Evolutionary conservation across 164 flowering plant species (phyloP), one percentile per base, ranked within the genome.

Genomic region (Stephania yunnanensis): DNA sequence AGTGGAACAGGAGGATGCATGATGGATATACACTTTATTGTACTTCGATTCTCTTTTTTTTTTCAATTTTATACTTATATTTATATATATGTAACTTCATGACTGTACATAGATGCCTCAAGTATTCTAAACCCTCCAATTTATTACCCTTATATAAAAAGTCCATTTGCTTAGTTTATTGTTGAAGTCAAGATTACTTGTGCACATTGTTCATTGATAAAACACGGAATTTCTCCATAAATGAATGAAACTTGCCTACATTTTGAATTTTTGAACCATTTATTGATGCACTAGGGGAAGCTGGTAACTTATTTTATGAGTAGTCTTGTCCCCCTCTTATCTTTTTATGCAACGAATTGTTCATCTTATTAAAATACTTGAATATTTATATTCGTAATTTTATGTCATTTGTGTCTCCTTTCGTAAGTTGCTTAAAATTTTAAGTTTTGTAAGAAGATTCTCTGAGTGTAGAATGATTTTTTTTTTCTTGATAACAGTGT

Each of bases 1-100:
- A 58, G n/a, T 19, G 36, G 31, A 71, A 68, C 67, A 52, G 78
- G 75, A 80, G 74, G 68, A 64, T 36, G 64, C 68, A 55, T 71
- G 75, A 67, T 70, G 77, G 78, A 69, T 58, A 25, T 36, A 61
- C 30, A 19, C 71, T 20, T 72, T 46, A 42, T 13, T 63, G 63
- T 46, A 46, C 7, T 71, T 46, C 25, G 12, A 30, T 15, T 15
- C 7, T 19, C 64, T 15, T 15, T n/a, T 17, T 58, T 19, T n/a
- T 58, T 17, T 50, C 19, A n/a, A 15, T 50, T 15, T 55, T 12
- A 55, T 11, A 11, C 1, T 55, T 55, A 55, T 15, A 15, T 12
- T 11, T 55, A 12, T 10, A 4, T 15, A 36, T 55, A 2, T 58
- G n/a, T 58, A 6, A n/a, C 20, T 15, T 19, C 64, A 13, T n/a